Evolutionary conservation across 2,329 filamentous ascomycete genomes (phyloP), one percentile per base, ranked within the genome.

Genomic region (Colletotrichum ledebouriae): DNA sequence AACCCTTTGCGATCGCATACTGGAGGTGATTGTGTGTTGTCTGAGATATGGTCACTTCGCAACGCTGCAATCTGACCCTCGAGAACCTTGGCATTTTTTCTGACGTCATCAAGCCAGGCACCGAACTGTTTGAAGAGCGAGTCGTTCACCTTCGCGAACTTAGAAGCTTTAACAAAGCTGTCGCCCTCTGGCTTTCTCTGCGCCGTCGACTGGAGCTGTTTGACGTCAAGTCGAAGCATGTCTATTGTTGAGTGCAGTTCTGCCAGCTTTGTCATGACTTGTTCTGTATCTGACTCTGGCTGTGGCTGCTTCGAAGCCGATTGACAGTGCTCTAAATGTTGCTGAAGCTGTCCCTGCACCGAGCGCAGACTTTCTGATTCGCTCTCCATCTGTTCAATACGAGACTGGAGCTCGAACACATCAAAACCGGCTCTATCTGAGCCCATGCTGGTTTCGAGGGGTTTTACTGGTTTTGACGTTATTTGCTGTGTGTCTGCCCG

Each of bases 91-190:
- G 20, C 10, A 9, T 50, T 34, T 29, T 49, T 41, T 33, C 44
- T 62, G 4, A 67, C 5, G 2, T 57, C 63, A 10, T 67, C 59
- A 25, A 67, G n/a, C 63, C 58, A 63, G 7, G 15, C 25, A 20
- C 33, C 46, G 11, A 63, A 46, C 13, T 10, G 42, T 15, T 50
- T 37, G n/a, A 62, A 12, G 12, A 63, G 20, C 4, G 13, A 13
- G 11, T 11, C 9, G 11, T 67, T 67, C 58, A 67, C 33, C 6
- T 7, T 12, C 15, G 13, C 50, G 17, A 67, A 42, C 10, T 22
- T 44, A 22, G 29, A 37, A 10, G 37, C 17, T 11, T 50, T 15
- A 12, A 63, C 29, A 15, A 67, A 67, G 3, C 20, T 63, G 13
- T 62, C 63, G n/a, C 44, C 63, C 25, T 17, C n/a, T 22, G 49